Evolutionary conservation across 2,329 filamentous ascomycete genomes (phyloP).

Genomic region (Fusarium pseudocircinatum): DNA sequence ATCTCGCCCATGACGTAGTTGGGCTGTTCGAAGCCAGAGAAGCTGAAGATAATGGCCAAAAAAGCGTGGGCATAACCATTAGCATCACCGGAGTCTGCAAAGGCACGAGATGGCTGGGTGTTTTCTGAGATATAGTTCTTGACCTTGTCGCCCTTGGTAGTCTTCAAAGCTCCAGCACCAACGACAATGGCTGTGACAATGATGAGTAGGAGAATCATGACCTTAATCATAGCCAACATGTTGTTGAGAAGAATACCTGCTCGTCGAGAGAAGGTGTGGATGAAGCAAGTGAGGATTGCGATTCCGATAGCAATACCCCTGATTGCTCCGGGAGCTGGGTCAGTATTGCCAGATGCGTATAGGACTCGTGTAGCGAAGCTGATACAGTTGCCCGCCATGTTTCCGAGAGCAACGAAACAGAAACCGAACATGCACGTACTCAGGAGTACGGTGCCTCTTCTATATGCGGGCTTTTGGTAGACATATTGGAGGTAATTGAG

Average conservation of each 20-base stretch:
- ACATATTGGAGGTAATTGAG: constrained; percentile 61
- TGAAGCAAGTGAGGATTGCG: constrained; percentile 55
- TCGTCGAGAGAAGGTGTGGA: constrained; percentile 59
- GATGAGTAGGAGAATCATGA: constrained; percentile 58
- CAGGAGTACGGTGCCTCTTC: constrained; percentile 49
- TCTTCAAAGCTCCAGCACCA: constrained; percentile 39
- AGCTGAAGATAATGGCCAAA: constrained; percentile 54
- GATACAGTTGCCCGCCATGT: constrained; percentile 60
- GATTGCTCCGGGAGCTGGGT: constrained; percentile 47
- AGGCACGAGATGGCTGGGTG: constrained; percentile 40
- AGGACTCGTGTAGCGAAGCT: constrained; percentile 55
- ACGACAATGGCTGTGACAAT: constrained; percentile 48
- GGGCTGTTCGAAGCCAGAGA: constrained; percentile 52
- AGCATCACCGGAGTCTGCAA: constrained; percentile 36
- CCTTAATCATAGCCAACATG: constrained; percentile 59
- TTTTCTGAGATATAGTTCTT: constrained; percentile 42
- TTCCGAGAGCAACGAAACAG: constrained; percentile 57
- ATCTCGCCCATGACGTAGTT: constrained; percentile 51
- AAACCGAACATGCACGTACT: constrained; percentile 57
- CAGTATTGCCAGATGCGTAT: constrained; percentile 45
- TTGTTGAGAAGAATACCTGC: constrained; percentile 64
- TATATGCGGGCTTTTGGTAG: constrained; percentile 50
- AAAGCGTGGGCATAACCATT: constrained; percentile 53
- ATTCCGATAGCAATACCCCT: constrained; percentile 59
- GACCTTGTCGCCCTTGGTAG: constrained; percentile 13